phyloP scores from a whole-genome alignment of 345 rosid genomes.

The Aurinia saxatilis region DNA sequence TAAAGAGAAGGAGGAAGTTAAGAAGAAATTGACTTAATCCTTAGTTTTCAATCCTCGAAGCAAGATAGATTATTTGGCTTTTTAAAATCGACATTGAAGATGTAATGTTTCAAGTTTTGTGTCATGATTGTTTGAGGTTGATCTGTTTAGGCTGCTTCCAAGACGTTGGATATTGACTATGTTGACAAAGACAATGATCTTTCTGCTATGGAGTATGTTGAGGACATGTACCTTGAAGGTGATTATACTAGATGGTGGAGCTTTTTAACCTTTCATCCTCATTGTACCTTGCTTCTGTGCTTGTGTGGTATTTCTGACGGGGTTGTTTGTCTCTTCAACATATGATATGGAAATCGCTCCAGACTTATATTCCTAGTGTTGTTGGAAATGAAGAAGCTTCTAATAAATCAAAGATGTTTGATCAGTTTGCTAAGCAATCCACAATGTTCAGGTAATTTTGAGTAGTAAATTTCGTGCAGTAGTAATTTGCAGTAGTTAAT shows the following conservation, averaged over 20 bases:
- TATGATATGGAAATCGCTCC: constrained; percentile 99
- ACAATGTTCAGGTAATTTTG: too few species aligned
- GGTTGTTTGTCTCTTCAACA: constrained; percentile 36
- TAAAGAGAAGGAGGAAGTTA: constrained; percentile 12
- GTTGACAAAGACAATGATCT: constrained; percentile 60
- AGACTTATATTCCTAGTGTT: too few species aligned
- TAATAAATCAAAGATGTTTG: too few species aligned
- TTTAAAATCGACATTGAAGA: too few species aligned
- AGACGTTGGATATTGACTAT: constrained; percentile 62
- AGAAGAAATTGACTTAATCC: constrained; percentile 50
- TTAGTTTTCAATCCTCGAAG: constrained; percentile 77
- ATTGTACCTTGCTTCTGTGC: background rate
- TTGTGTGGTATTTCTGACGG: constrained; percentile 12
- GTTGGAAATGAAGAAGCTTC: too few species aligned
- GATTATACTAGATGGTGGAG: constrained; percentile 87
- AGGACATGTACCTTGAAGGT: constrained; percentile 93
- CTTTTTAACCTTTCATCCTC: constrained; percentile 6
- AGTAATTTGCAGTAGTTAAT: too few species aligned
- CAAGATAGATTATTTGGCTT: too few species aligned
- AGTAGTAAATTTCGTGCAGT: too few species aligned
- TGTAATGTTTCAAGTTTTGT: too few species aligned
- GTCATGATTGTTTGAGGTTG: constrained; percentile 4
- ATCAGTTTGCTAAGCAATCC: too few species aligned
- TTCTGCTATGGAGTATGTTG: constrained; percentile 79
- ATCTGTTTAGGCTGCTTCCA: too few species aligned